These are phyloP conservation scores for Saccharum hybrid DNA, from an alignment of 202 grass and related monocot genomes.

Conservation along the genomic window DNA sequence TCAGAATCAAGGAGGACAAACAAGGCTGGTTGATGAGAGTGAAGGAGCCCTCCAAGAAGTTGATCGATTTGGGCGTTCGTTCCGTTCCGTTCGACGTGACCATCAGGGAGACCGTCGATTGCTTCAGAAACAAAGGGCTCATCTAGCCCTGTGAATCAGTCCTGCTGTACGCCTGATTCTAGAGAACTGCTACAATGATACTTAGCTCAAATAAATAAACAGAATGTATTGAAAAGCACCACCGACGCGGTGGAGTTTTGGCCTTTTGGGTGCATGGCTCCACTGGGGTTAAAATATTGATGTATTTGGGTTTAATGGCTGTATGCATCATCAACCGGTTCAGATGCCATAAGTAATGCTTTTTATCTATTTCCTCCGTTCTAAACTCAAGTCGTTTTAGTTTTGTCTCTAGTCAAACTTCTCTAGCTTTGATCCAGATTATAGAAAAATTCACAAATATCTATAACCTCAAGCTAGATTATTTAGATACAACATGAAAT, in stretches of 20 bases:
- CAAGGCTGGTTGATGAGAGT: slow-evolving; percentile 54
- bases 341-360: background rate
- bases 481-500: too few relatives aligned
- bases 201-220: slow-evolving; percentile 1
- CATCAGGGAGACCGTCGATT: slow-evolving; percentile 51
- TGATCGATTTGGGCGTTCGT: slow-evolving; percentile 55
- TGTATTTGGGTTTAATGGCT: background rate
- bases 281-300: background rate
- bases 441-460: too few relatives aligned
- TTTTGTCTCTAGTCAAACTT: too few relatives aligned
- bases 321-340: background rate
- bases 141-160: slow-evolving; percentile 40
- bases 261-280: background rate
- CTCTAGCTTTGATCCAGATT: too few relatives aligned
- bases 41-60: slow-evolving; percentile 53
- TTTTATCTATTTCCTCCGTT: background rate
- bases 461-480: too few relatives aligned
- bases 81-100: slow-evolving; percentile 53
- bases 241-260: too few relatives aligned
- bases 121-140: slow-evolving; percentile 56
- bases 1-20: slow-evolving; percentile 60
- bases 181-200: background rate
- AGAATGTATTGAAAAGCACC: background rate
- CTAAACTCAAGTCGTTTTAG: too few relatives aligned
- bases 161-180: background rate